Evolutionary conservation across 306 rosid genomes (phyloP).

Genomic region (Comarum palustre): DNA sequence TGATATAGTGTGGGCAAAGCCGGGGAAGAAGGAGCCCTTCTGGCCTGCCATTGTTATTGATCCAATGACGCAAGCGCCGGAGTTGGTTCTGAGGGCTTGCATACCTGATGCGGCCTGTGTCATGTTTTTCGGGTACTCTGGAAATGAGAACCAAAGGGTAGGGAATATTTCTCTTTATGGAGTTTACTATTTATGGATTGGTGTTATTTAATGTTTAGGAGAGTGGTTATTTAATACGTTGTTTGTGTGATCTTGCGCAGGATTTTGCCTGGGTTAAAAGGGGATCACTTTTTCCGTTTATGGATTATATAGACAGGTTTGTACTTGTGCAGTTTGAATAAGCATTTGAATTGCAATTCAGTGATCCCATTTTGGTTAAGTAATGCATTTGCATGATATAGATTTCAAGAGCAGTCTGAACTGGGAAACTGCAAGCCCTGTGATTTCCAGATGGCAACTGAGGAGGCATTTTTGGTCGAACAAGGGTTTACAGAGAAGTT

Average conservation of each 20-base stretch:
- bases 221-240: slow-evolving; percentile 28
- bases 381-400: slow-evolving; percentile 36
- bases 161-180: slow-evolving; percentile 22
- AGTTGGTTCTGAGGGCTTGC: slow-evolving; percentile 84
- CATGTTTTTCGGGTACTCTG: slow-evolving; percentile 92
- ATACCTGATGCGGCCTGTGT: slow-evolving; percentile 91
- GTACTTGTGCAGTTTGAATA: slow-evolving; percentile 25
- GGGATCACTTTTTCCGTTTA: slow-evolving; percentile 87
- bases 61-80: slow-evolving; percentile 92
- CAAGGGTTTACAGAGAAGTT: slow-evolving; percentile 89
- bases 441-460: slow-evolving; percentile 82
- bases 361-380: slow-evolving; percentile 22
- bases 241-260: slow-evolving; percentile 51
- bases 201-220: slow-evolving; percentile 13
- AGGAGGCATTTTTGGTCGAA: slow-evolving; percentile 95
- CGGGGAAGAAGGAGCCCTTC: slow-evolving; percentile 88
- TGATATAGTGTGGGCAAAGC: slow-evolving; percentile 97
- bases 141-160: slow-evolving; percentile 81
- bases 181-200: slow-evolving; percentile 21
- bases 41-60: slow-evolving; percentile 99
- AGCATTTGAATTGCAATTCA: slow-evolving; percentile 13
- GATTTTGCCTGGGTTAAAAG: slow-evolving; percentile 97
- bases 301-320: slow-evolving; percentile 81
- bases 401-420: slow-evolving; percentile 86
- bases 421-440: slow-evolving; percentile 52